These are phyloP conservation scores for Hanseniaspora hatyaiensis DNA, from an alignment of 805 yeast species.

Conservation along the genomic window DNA sequence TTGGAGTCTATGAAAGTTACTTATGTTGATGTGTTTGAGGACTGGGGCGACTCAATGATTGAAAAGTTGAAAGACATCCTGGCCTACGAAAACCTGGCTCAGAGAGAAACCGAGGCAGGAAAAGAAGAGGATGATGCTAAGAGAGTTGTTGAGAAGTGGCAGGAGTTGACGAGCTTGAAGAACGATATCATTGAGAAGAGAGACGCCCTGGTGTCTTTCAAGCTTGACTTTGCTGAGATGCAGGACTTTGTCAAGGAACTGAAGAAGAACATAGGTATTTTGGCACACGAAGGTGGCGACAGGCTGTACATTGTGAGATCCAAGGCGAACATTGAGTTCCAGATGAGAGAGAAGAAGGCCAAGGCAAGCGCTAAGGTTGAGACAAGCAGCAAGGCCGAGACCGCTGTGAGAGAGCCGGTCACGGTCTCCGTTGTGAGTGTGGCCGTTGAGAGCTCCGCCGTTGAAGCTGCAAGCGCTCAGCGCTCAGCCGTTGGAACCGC, in stretches of 20 bases:
- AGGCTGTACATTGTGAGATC: slow-evolving; percentile 47
- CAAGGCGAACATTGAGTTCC: slow-evolving; percentile 47
- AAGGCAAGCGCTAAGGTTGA: too few relatives aligned
- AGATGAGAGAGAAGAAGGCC: slow-evolving; percentile 39
- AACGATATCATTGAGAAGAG: slow-evolving; percentile 43
- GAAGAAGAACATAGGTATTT: slow-evolving; percentile 34
- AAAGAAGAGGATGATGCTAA: not conserved
- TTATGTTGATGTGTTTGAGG: slow-evolving; percentile 57
- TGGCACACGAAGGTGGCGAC: slow-evolving; percentile 51
- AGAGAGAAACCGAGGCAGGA: slow-evolving; percentile 24
- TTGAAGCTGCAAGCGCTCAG: too few relatives aligned
- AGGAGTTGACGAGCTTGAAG: slow-evolving; percentile 46
- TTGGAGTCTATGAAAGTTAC: slow-evolving; percentile 33
- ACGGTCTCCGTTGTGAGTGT: too few relatives aligned
- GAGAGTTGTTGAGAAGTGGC: slow-evolving; percentile 44
- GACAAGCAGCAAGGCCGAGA: too few relatives aligned
- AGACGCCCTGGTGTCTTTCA: slow-evolving; percentile 36
- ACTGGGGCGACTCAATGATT: slow-evolving; percentile 58
- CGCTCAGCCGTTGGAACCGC: too few relatives aligned
- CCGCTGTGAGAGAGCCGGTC: too few relatives aligned
- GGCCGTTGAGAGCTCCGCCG: too few relatives aligned
- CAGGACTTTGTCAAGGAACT: slow-evolving; percentile 29
- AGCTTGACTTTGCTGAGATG: slow-evolving; percentile 27
- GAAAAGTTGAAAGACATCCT: slow-evolving; percentile 53
- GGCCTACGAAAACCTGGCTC: slow-evolving; percentile 27